A percentile compares a stretch with the other conserved stretches of the same genome.
Evolutionary conservation across 352 stramenopile genomes (phyloP).

Genomic region (Globisporangium alternatum): DNA sequence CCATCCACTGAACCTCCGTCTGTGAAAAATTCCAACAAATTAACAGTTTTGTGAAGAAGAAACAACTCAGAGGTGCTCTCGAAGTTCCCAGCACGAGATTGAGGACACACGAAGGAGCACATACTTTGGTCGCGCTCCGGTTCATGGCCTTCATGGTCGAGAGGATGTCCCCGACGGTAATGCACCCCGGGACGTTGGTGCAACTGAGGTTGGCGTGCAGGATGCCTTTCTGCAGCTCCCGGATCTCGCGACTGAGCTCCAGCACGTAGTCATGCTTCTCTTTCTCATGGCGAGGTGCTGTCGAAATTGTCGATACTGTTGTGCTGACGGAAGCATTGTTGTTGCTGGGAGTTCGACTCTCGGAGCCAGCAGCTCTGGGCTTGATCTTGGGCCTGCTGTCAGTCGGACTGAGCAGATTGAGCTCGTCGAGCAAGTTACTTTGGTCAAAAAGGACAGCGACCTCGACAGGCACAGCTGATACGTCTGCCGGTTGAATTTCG

Average conservation of each 20-base stretch:
- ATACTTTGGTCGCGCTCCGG: slow-evolving; percentile 30
- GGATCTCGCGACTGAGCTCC: slow-evolving; percentile 37
- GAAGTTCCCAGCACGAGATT: background rate
- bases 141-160: slow-evolving; percentile 44
- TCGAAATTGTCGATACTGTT: background rate
- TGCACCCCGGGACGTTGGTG: slow-evolving; percentile 31
- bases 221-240: slow-evolving; percentile 47
- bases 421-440: slow-evolving; percentile 25
- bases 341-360: background rate
- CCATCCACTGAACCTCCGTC: slow-evolving; percentile 93
- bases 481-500: background rate
- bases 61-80: background rate
- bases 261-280: background rate
- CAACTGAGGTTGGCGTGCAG: slow-evolving; percentile 4
- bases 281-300: slow-evolving; percentile 8
- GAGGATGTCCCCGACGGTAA: slow-evolving; percentile 40
- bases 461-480: slow-evolving; percentile 6
- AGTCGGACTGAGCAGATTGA: slow-evolving; percentile 29
- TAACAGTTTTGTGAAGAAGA: background rate
- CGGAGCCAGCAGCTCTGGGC: background rate
- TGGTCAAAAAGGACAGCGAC: slow-evolving; percentile 17
- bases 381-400: slow-evolving; percentile 14
- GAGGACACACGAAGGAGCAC: background rate
- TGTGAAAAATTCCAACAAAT: slow-evolving; percentile 21
- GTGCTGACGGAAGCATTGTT: background rate